Evolutionary conservation across 495 filamentous ascomycete genomes (phyloP), one percentile per base, ranked within the genome.

Genomic region (Apiosordaria backusii): DNA sequence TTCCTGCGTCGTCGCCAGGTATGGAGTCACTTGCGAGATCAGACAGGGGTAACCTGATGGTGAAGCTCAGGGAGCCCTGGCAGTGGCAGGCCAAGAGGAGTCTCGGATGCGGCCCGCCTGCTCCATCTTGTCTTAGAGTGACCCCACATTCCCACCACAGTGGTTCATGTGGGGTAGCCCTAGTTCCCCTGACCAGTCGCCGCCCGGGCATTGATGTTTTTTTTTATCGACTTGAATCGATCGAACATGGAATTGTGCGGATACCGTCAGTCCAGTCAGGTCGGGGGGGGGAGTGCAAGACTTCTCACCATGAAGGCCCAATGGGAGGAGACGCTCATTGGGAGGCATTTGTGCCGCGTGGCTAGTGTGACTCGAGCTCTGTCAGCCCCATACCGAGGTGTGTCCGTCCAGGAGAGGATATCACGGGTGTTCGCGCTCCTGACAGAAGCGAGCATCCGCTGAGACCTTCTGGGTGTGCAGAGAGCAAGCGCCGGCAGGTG

Each of bases 401-500:
- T 45, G 35, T 45, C 35, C 16, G 35, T 45, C 9, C 13, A 13
- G 35, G 35, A 45, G 35, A 18, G 6, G 35, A 45, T 45, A 45
- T 45, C 35, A 45, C 35, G 35, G 35, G 35, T 10, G 29, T 35
- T 5, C 29, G 10, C 29, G 29, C 29, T 35, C 10, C 29, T 35
- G 29, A 6, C 29, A 35, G 29, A 35, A 35, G 29, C 29, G 10
- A 35, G 29, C 10, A 10, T 35, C 29, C 29, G 29, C 29, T 10
- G 29, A 35, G 29, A 35, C 29, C 29, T 35, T 10, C 29, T 10
- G 29, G 50, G 5, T 55, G 52, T 55, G 52, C 52, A 55, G 52
- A 19, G 22, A 18, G 24, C 57, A 60, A 60, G 57, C 57, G 57
- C 57, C 57, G 57, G 24, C 57, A 60, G 23, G 57, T 60, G 57